phyloP scores from a whole-genome alignment of 306 rosid genomes.

The Casuarina equisetifolia region DNA sequence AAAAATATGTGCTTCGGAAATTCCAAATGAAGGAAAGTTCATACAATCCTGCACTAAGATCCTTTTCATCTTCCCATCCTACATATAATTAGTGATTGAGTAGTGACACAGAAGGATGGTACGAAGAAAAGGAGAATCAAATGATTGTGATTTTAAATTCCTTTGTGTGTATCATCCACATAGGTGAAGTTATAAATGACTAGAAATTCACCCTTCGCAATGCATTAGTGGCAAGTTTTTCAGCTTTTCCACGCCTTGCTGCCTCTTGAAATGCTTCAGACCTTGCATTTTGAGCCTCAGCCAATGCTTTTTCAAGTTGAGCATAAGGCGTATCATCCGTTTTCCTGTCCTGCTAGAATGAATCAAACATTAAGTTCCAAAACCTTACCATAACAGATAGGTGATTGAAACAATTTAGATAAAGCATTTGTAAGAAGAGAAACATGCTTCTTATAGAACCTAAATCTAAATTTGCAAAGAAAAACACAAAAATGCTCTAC shows the following conservation, averaged over 20 bases:
- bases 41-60: constrained; percentile 1
- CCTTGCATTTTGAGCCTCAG: constrained; percentile 65
- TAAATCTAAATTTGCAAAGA: constrained; percentile 13
- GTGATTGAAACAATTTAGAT: neutral
- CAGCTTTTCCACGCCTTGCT: constrained; percentile 55
- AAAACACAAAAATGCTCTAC: constrained; percentile 1
- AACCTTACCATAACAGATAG: neutral
- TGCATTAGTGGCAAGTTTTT: constrained; percentile 61
- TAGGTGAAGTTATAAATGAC: constrained; percentile 4
- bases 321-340: constrained; percentile 50
- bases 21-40: neutral
- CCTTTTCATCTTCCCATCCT: constrained; percentile 1
- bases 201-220: constrained; percentile 46
- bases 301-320: constrained; percentile 59
- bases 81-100: neutral
- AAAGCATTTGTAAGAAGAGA: neutral
- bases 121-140: neutral
- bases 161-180: neutral
- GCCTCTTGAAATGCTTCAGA: constrained; percentile 54
- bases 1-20: constrained; percentile 2
- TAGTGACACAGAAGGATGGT: neutral
- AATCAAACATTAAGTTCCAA: constrained; percentile 6
- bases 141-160: neutral
- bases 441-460: constrained; percentile 12
- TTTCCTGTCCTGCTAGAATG: constrained; percentile 58